Evolutionary conservation across 1,284 basidiomycete species (phyloP).

Genomic region (Rhizoctonia solani): DNA sequence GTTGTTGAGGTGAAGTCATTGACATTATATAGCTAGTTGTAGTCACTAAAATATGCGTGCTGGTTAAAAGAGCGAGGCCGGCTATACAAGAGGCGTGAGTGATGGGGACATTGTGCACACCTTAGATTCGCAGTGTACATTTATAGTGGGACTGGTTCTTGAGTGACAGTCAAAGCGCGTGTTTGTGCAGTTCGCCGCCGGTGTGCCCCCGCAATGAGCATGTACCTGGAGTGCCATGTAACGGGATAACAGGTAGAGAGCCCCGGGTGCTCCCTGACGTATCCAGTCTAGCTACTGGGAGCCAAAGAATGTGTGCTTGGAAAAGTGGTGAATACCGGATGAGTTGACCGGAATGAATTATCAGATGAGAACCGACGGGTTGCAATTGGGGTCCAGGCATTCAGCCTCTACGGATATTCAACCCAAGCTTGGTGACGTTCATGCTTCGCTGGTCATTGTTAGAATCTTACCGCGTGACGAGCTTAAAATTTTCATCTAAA

Average conservation of each 20-base stretch:
- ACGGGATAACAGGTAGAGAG: background rate
- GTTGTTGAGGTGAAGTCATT: slow-evolving; percentile 31
- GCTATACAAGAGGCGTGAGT: background rate
- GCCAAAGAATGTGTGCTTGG: slow-evolving; percentile 11
- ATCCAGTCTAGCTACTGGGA: slow-evolving; percentile 1
- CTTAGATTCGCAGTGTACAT: slow-evolving; percentile 1
- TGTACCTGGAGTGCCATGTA: slow-evolving; percentile 18
- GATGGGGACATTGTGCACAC: slow-evolving; percentile 14
- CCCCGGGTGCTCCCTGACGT: slow-evolving; percentile 1
- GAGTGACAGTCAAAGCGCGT: slow-evolving; percentile 8
- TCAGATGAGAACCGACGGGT: background rate
- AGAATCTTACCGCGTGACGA: slow-evolving; percentile 29
- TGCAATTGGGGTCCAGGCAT: background rate
- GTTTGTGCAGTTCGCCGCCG: slow-evolving; percentile 4
- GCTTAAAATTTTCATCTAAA: slow-evolving; percentile 21
- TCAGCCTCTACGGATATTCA: slow-evolving; percentile 1
- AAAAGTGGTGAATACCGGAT: slow-evolving; percentile 15
- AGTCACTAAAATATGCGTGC: background rate
- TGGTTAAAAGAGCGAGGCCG: background rate
- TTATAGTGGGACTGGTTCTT: slow-evolving; percentile 15
- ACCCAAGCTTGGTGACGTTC: slow-evolving; percentile 11
- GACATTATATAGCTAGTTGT: background rate
- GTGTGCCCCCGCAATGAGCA: slow-evolving; percentile 3
- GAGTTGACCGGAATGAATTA: background rate
- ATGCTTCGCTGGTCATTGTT: slow-evolving; percentile 14